Evolutionary conservation across 306 rosid species (phyloP).

Genomic region (Citrullus colocynthis): DNA sequence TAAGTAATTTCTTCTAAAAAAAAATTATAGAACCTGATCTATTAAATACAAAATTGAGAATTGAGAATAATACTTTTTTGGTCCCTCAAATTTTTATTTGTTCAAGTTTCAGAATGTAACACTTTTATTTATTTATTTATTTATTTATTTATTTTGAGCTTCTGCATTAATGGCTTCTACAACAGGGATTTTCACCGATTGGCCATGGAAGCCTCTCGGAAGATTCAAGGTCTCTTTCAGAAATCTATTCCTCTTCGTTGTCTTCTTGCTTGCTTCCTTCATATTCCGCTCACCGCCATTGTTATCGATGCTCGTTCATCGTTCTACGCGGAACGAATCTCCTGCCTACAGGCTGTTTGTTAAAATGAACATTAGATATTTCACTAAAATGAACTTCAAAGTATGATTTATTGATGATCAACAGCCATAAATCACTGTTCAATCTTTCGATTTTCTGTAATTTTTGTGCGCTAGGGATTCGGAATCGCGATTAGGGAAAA

Average conservation of each 20-base stretch:
- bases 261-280: background rate
- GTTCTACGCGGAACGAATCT: too few relatives aligned
- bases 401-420: background rate
- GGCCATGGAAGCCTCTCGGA: slow-evolving; percentile 50
- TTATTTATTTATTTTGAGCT: background rate
- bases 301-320: background rate
- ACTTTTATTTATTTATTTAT: too few relatives aligned
- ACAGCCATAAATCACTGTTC: background rate
- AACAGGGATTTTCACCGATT: slow-evolving; percentile 37
- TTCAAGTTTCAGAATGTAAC: too few relatives aligned
- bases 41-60: too few relatives aligned
- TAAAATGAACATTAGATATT: too few relatives aligned
- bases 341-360: too few relatives aligned
- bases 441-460: background rate
- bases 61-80: too few relatives aligned
- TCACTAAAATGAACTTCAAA: background rate
- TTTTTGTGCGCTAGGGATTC: background rate
- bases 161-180: slow-evolving; percentile 25
- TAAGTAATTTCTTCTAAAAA: too few relatives aligned
- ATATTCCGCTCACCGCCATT: background rate
- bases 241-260: background rate
- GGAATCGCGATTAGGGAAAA: background rate
- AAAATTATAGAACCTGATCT: too few relatives aligned
- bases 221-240: slow-evolving; percentile 27
- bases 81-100: too few relatives aligned